Percentiles rank a stretch among this genome's conserved stretches.
Evolutionary conservation across 2,329 filamentous ascomycete genomes (phyloP).

Genomic region (Teratosphaeria gauchensis): DNA sequence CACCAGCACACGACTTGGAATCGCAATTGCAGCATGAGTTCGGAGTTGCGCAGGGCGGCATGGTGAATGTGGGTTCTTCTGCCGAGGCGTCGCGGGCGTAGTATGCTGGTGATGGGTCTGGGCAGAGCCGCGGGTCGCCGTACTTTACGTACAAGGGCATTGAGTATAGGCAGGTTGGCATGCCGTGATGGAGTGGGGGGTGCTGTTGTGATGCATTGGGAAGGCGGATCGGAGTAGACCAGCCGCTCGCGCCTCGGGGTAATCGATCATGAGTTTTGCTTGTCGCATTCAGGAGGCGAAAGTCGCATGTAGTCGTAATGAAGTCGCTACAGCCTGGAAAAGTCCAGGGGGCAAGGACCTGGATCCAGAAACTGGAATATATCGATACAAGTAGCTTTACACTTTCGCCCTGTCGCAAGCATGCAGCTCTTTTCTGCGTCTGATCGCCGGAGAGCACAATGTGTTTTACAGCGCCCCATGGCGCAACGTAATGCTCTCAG

Average conservation of each 20-base stretch:
- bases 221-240: background rate
- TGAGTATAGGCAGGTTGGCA: background rate
- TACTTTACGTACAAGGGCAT: background rate
- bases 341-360: no score
- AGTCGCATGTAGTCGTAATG: no score
- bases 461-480: background rate
- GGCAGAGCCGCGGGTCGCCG: background rate
- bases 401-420: background rate
- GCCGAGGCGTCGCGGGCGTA: background rate
- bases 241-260: background rate
- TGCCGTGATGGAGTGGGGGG: background rate
- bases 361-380: background rate
- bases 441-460: background rate
- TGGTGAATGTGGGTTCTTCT: background rate
- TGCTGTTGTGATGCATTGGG: background rate
- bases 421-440: background rate
- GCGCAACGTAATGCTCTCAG: background rate
- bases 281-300: background rate
- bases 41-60: background rate
- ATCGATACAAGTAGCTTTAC: background rate
- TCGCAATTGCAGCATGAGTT: conserved; percentile 1
- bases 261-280: background rate
- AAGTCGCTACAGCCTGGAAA: no score
- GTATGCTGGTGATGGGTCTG: background rate
- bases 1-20: background rate